Conservation (phyloP, 306 rosid species). For the Prunus mira region DNA sequence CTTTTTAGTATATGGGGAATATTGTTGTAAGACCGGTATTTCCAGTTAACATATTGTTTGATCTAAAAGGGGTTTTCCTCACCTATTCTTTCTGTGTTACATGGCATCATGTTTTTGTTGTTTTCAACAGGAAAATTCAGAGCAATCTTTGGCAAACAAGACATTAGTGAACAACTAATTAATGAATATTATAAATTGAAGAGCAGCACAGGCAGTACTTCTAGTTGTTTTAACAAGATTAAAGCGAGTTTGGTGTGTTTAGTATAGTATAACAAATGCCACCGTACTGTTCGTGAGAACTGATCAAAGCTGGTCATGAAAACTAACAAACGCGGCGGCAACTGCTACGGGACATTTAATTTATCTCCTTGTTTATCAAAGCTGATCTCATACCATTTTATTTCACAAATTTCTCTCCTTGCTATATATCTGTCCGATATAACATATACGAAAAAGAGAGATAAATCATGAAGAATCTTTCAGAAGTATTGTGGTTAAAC, state of each 20-base stretch:
- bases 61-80: not conserved
- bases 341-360: no score
- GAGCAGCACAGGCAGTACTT: not conserved
- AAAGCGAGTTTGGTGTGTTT: not conserved
- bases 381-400: not conserved
- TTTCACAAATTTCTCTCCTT: no score
- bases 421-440: no score
- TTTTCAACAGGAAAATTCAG: no score
- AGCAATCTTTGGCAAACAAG: not conserved
- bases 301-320: not conserved
- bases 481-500: not conserved
- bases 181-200: no score
- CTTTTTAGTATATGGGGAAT: not conserved
- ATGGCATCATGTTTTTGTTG: no score
- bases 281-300: no score
- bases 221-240: not conserved
- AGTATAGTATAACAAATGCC: no score
- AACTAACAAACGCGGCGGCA: not conserved
- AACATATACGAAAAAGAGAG: no score
- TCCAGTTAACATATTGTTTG: not conserved
- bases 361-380: not conserved
- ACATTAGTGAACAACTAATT: not conserved
- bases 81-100: not conserved
- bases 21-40: not conserved
- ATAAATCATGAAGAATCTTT: not conserved